Base-by-base conservation (phyloP, 257 asterid species). In the Solanum sitiens region DNA sequence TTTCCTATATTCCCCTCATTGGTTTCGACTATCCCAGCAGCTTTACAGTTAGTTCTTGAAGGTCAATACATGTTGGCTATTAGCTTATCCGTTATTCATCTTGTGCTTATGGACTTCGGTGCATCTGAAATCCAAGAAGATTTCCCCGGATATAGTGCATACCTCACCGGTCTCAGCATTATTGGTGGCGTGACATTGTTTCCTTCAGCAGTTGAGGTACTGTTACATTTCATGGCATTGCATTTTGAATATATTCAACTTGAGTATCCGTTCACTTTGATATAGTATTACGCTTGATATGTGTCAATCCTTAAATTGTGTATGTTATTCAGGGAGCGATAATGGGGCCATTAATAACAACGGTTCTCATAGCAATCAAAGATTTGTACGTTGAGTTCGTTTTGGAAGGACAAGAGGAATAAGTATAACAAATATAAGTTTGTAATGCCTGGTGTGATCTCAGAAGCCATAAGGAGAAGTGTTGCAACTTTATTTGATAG, bases 121-220 rank as follows among this genome's bases (percentile, higher is more conserved):
- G 90, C 96, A 15, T 79, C 93, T 6, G 99, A 97, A 68, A 96
- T 97, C 83, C 96, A 92, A 83, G 96, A 94, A 91, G 99, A 97
- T 83, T 87, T 94, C 68, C 98, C 98, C 18, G 98, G 99, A 13
- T 92, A 96, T 79, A 94, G 95, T 87, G 94, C 92, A 75, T 95
- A 94, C 86, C 94, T 95, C 77, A 95, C 96, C 0, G 97, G 97
- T 68, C 95, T 94, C 61, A 95, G 97, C 88, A 94, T 95, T 89
- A 89, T 95, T 23, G 97, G 98, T n/a, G 98, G 98, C n/a, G 92
- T 95, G 94, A 93, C 98, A 83, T 90, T 95, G 92, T 93, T 95
- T 89, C 87, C 94, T 82, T 92, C 95, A 59, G 94, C 94, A 39
- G 86, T 95, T 30, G 96, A 94, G 96, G 98, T 93, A 91, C 50